These are phyloP conservation scores for Candida taoyuanica DNA, from an alignment of 805 yeast genomes.

Conservation along the genomic window DNA sequence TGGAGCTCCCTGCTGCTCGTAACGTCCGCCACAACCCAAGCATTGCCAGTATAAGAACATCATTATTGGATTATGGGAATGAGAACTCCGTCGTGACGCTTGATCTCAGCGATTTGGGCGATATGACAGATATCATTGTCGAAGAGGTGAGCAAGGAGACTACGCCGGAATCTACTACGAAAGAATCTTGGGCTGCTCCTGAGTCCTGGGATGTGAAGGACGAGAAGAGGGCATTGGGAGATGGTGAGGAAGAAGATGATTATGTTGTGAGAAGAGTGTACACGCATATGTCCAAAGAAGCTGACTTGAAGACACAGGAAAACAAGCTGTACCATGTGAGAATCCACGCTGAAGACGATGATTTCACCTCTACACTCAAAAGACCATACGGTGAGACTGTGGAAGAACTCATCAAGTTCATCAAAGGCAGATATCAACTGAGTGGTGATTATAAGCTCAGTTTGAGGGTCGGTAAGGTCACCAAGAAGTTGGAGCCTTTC, in stretches of 20 bases:
- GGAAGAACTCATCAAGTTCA: slow-evolving; percentile 61
- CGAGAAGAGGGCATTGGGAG: slow-evolving; percentile 15
- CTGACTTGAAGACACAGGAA: slow-evolving; percentile 22
- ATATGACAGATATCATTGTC: slow-evolving; percentile 47
- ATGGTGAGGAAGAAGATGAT: slow-evolving; percentile 33
- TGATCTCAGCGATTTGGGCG: slow-evolving; percentile 37
- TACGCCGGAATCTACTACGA: slow-evolving; percentile 6
- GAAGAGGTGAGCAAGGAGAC: slow-evolving; percentile 8
- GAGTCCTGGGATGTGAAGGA: slow-evolving; percentile 58
- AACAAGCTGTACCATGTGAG: slow-evolving; percentile 47
- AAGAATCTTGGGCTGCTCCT: slow-evolving; percentile 48
- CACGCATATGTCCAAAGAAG: slow-evolving; percentile 25
- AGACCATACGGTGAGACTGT: slow-evolving; percentile 77
- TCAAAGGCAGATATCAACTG: slow-evolving; percentile 71
- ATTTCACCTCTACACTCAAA: slow-evolving; percentile 74
- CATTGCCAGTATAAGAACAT: slow-evolving; percentile 14
- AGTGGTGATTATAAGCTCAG: slow-evolving; percentile 73
- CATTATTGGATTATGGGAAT: slow-evolving; percentile 9
- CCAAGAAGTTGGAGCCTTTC: slow-evolving; percentile 63
- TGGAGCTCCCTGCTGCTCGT: neutral
- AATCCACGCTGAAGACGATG: slow-evolving; percentile 78
- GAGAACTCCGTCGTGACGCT: slow-evolving; percentile 36
- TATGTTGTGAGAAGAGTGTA: slow-evolving; percentile 33
- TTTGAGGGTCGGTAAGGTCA: slow-evolving; percentile 68
- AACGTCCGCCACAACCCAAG: slow-evolving; percentile 8